Percentiles rank a stretch among this genome's conserved stretches.
Conservation (phyloP, 176 grass and related monocot genomes). For the Puccinellia tenuiflora region DNA sequence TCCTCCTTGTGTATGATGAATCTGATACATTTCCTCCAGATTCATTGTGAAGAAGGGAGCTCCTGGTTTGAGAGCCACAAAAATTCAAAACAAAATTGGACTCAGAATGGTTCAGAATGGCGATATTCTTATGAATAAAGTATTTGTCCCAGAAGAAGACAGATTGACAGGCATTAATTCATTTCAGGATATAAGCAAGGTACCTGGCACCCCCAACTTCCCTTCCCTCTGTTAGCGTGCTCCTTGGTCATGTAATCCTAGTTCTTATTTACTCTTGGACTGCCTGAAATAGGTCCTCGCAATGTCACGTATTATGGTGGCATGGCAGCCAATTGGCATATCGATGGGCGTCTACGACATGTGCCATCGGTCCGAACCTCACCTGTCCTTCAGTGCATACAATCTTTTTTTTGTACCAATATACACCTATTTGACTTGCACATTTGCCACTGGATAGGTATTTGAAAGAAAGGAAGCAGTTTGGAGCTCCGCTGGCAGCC, state of each 20-base stretch:
- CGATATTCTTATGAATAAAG: constrained; percentile 73
- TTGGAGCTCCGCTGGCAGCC: constrained; percentile 82
- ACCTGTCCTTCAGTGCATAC: neutral
- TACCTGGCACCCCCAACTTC: constrained; percentile 5
- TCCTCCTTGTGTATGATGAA: neutral
- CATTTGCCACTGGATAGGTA: constrained; percentile 44
- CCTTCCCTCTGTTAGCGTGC: neutral
- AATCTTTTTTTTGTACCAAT: neutral
- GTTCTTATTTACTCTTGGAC: neutral
- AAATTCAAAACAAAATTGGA: constrained; percentile 96
- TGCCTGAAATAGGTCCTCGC: constrained; percentile 58
- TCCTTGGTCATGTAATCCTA: neutral
- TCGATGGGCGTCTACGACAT: constrained; percentile 89
- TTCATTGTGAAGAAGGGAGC: constrained; percentile 90
- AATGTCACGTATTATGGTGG: constrained; percentile 76
- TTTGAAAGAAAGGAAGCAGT: constrained; percentile 90
- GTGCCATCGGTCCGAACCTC: constrained; percentile 57
- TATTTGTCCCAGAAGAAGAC: constrained; percentile 92
- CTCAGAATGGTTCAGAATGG: constrained; percentile 94
- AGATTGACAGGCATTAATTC: constrained; percentile 66
- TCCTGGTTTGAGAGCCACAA: constrained; percentile 68
- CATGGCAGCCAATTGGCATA: constrained; percentile 95
- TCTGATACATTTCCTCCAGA: constrained; percentile 31
- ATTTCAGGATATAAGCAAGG: constrained; percentile 88
- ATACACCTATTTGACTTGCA: neutral